Conservation (phyloP, 257 asterid species). For the Orobanche coerulescens region DNA sequence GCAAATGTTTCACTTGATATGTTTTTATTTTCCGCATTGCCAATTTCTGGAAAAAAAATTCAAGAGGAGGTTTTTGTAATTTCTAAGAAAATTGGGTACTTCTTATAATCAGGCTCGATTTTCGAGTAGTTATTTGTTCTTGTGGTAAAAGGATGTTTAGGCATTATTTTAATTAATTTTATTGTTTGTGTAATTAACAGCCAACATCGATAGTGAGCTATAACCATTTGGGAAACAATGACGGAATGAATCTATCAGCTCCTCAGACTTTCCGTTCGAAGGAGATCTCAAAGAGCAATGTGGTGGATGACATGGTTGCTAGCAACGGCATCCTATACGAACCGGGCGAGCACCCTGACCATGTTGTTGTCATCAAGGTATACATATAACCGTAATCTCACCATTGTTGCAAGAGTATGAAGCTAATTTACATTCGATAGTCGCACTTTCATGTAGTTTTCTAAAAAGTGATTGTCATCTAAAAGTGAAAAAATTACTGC, state of each 20-base stretch:
- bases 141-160: no score
- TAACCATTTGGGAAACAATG: conserved; percentile 96
- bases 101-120: no score
- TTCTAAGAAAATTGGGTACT: no score
- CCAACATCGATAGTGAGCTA: conserved; percentile 98
- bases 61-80: no score
- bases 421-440: no score
- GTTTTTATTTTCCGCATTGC: no score
- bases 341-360: conserved; percentile 98
- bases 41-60: no score
- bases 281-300: conserved; percentile 96
- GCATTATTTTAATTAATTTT: not conserved
- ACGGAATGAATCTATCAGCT: conserved; percentile 93
- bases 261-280: conserved; percentile 97
- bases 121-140: no score
- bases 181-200: conserved; percentile 26
- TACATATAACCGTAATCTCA: not conserved
- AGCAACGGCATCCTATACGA: conserved; percentile 92
- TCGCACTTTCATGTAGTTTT: no score
- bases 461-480: no score
- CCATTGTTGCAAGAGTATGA: not conserved
- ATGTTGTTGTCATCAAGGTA: conserved; percentile 95
- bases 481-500: no score
- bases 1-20: no score
- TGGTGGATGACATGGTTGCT: conserved; percentile 98